Base-by-base conservation (phyloP, 331 rosid species). In the Arachis monticola region DNA sequence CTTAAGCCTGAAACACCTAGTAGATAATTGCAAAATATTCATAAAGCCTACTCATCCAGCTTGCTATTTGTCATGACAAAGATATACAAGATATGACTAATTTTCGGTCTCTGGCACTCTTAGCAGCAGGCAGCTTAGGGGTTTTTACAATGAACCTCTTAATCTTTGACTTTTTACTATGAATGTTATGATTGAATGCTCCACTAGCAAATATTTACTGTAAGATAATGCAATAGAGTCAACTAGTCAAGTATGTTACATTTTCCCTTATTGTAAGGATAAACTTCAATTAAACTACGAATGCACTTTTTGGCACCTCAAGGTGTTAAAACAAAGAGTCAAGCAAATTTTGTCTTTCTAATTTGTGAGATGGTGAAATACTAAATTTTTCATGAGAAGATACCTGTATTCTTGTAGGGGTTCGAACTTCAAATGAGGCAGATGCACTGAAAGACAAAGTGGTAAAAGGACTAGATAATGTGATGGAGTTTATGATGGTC, bases 321-420 rank as follows among this genome's bases (percentile, higher is more conserved):
- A 68, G 13, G 27, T 14, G 12, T 70, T 40, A 55, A 40, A 1
- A 57, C 27, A 11, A 30, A n/a, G 7, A 22, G 45, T 7, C n/a
- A 55, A 70, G 38, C 30, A 55, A 40, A 70, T 70, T 40, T 69
- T 48, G 60, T 52, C 48, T 60, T 3, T 13, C 3, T 12, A 41
- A 41, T 62, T 35, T 46, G 22, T 22, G 79, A 40, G 62, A 58
- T 11, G 52, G 14, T 56, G 27, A 53, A 70, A 79, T 47, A 44
- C 27, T 41, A 9, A 50, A 60, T 42, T 66, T 70, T 69, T 61
- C 70, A 76, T 9, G 57, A 59, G 38, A 61, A 3, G 41, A 11
- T 85, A 94, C 99, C 99, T 90, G 96, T 70, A 94, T 80, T 79
- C 99, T 92, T 65, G 96, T 44, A 50, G 99, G 97, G 82, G 77